phyloP scores from a whole-genome alignment of 2,329 filamentous ascomycete species.

The Xylaria multiplex region DNA sequence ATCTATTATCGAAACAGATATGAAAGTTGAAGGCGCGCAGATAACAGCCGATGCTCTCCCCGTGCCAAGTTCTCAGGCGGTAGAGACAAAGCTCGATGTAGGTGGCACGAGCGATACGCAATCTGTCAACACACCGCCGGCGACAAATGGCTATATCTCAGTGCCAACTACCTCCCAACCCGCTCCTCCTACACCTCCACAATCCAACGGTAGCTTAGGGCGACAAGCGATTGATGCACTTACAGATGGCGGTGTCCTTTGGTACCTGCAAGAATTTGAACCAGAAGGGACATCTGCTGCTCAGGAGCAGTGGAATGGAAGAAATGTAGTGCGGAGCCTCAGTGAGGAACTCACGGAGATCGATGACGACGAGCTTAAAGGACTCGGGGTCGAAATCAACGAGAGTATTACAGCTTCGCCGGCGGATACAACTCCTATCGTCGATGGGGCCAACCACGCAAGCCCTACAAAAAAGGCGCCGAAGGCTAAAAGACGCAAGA shows the following conservation, averaged over 20 bases:
- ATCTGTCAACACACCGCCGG: constrained; percentile 58
- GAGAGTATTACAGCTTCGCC: constrained; percentile 58
- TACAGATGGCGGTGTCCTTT: constrained; percentile 80
- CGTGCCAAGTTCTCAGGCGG: constrained; percentile 31
- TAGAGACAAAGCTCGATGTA: constrained; percentile 43
- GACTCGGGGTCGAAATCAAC: constrained; percentile 67
- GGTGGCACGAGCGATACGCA: constrained; percentile 47
- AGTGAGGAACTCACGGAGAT: constrained; percentile 92
- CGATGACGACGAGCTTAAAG: constrained; percentile 88
- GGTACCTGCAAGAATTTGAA: constrained; percentile 87
- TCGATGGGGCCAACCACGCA: constrained; percentile 38
- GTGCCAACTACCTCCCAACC: constrained; percentile 49
- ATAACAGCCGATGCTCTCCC: constrained; percentile 26
- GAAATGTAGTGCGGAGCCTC: constrained; percentile 72
- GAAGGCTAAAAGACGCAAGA: constrained; percentile 45
- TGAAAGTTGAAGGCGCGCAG: constrained; percentile 47
- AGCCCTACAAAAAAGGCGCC: constrained; percentile 44
- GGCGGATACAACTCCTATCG: constrained; percentile 40
- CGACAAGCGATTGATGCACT: constrained; percentile 64
- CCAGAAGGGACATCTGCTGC: constrained; percentile 81
- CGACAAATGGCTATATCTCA: constrained; percentile 58
- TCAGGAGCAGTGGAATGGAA: constrained; percentile 77
- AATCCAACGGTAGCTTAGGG: constrained; percentile 68
- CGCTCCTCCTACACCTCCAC: constrained; percentile 72
- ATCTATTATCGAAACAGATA: constrained; percentile 49